Conservation (phyloP, 179 eudicot species). For the Beta corolliflora region DNA sequence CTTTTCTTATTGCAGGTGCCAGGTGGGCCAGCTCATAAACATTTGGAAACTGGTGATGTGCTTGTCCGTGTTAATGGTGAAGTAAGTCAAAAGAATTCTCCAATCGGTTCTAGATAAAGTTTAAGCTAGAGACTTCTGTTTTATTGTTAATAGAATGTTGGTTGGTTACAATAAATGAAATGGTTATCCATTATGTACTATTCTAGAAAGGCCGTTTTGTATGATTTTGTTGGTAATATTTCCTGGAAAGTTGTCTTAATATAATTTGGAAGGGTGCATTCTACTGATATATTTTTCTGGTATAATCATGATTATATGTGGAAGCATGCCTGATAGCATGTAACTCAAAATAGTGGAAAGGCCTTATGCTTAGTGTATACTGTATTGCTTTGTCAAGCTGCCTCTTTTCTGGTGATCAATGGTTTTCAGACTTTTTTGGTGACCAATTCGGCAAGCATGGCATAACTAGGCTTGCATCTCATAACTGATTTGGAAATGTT, state of each 20-base stretch:
- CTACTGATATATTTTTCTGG: not conserved
- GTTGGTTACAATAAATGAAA: not conserved
- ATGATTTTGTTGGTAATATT: not conserved
- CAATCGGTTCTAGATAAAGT: not conserved
- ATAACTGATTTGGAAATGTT: not conserved
- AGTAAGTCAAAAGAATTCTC: slow-evolving; percentile 42
- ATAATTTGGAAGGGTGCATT: slow-evolving; percentile 3
- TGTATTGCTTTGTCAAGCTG: not conserved
- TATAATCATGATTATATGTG: not conserved
- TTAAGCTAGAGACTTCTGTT: not conserved
- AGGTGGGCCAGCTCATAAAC: slow-evolving; percentile 88
- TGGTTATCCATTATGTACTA: not conserved
- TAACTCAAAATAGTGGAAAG: not conserved
- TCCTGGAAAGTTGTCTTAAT: not conserved
- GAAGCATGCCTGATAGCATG: not conserved
- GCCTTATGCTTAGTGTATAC: not conserved
- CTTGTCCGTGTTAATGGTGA: slow-evolving; percentile 81
- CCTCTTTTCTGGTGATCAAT: not conserved
- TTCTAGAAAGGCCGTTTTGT: not conserved
- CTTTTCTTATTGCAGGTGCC: slow-evolving; percentile 69
- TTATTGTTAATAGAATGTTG: slow-evolving; percentile 3
- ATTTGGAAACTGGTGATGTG: slow-evolving; percentile 96
- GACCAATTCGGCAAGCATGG: not conserved
- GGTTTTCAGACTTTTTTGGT: not conserved
- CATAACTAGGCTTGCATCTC: slow-evolving; percentile 5